Evolutionary conservation across 2,329 filamentous ascomycete genomes (phyloP), one percentile per base, ranked within the genome.

Genomic region (Trichoderma afroharzianum): DNA sequence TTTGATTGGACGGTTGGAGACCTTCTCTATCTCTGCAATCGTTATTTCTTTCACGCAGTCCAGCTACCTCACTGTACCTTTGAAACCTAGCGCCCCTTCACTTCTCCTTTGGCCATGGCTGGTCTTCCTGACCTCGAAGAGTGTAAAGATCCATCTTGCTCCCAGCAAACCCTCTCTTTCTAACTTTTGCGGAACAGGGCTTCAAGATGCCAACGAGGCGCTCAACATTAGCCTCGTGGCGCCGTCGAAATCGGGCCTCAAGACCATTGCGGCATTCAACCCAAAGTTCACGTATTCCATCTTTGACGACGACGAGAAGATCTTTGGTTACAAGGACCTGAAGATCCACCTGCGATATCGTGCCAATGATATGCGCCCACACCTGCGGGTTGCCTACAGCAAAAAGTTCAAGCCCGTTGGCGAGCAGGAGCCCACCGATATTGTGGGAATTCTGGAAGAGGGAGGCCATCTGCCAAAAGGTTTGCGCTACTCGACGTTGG

Each of bases 221-320:
- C 79, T 92, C 76, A 84, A 83, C 68, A 85, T 94, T 76, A 88
- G 87, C 67, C 85, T 93, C 43, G 82, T 88, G 21, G 83, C 84
- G 53, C 84, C 87, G 12, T 81, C 84, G 6, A 80, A 83, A 21
- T 81, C 81, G 8, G 84, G 85, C 74, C 78, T 87, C 63, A 88
- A 88, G 76, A 88, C 86, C 36, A 83, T 91, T 75, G 86, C 88
- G 30, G 87, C 88, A 32, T 98, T 99, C 81, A 87, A 93, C 73
- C 97, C 96, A 0, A 88, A 89, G 78, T 97, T 95, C 80, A 98
- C 95, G 21, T 97, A 98, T 81, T 85, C 93, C 1, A 92, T 99
- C 74, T 98, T 98, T 76, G 94, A 94, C 77, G 92, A 98, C n/a
- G 91, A 96, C 9, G 94, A 99, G 81, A 88, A 87, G 33, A 95